phyloP scores from a whole-genome alignment of 306 rosid species.

The Ochetophila trinervis region DNA sequence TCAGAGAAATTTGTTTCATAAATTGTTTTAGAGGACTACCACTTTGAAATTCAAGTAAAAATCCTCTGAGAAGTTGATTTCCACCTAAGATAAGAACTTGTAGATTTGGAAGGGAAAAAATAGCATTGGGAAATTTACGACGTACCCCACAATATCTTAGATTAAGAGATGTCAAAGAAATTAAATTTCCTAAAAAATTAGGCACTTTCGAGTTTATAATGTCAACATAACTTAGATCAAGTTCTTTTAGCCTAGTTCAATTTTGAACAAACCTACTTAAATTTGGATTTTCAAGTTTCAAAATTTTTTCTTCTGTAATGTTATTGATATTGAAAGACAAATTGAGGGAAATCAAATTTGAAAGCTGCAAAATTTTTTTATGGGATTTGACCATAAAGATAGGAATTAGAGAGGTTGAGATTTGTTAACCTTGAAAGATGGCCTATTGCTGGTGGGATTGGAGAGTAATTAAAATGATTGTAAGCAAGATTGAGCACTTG shows the following conservation, averaged over 20 bases:
- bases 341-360: too few relatives aligned
- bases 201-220: background rate
- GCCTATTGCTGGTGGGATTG: background rate
- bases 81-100: background rate
- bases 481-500: background rate
- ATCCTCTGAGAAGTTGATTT: too few relatives aligned
- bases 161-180: background rate
- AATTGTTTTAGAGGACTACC: too few relatives aligned
- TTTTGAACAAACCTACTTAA: background rate
- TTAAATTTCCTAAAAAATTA: background rate
- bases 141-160: background rate
- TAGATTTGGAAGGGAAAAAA: background rate
- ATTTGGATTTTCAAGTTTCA: background rate
- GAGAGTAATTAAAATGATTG: slow-evolving; percentile 1
- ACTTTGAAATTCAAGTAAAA: too few relatives aligned
- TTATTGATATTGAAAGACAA: too few relatives aligned
- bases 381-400: too few relatives aligned
- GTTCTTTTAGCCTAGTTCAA: background rate
- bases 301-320: too few relatives aligned
- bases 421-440: background rate
- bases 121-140: background rate
- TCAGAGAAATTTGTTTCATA: too few relatives aligned
- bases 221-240: background rate
- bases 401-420: too few relatives aligned
- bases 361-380: too few relatives aligned